Base-by-base conservation (phyloP, 805 yeast species). In the Cyberlindnera sargentensis region DNA sequence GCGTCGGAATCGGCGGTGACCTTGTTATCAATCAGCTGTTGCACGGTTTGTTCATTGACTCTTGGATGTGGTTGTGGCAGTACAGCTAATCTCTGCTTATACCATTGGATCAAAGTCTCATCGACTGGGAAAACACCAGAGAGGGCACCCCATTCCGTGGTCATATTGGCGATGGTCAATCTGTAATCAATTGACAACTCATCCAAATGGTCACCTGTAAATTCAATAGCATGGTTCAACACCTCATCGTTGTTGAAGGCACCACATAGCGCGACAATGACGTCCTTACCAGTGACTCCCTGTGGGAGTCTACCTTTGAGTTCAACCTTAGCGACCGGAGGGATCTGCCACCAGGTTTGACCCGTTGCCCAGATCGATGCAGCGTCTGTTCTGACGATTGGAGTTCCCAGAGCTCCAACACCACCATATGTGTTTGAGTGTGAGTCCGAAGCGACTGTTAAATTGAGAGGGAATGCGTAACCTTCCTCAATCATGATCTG, bases 291-390 rank as follows among this genome's bases (percentile, higher is more conserved):
- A 3, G 95, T 80, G 15, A 87, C 89, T 15, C 96, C 96, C 40
- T 73, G 66, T 9, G 95, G 96, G 46, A 93, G 73, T 52, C 76
- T 65, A 36, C 96, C 96, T 51, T 75, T 71, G 44, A 93, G 74
- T 63, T 87, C 95, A 8, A 93, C 98, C 57, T 81, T 79, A 31
- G 98, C 99, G 25, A 93, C 98, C 1, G 99, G 98, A 3, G 99
- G 99, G 43, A 93, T 87, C 76, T 95, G 99, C 99, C 99, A 93
- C 99, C 99, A 93, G 4, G 99, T 93, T 68, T 89, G 95, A 34
- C 98, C 98, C 0, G 99, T 93, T 9, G 99, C 98, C 99, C 99
- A 93, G 52, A 93, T 91, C 8, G 97, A 80, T 4, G 99, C 99
- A 24, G 98, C 99, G 66, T 93, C 99, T 0, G 99, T 93, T 66